Evolutionary conservation across 2,329 filamentous ascomycete genomes (phyloP), one percentile per base, ranked within the genome.

Genomic region (Neonectria sp.): DNA sequence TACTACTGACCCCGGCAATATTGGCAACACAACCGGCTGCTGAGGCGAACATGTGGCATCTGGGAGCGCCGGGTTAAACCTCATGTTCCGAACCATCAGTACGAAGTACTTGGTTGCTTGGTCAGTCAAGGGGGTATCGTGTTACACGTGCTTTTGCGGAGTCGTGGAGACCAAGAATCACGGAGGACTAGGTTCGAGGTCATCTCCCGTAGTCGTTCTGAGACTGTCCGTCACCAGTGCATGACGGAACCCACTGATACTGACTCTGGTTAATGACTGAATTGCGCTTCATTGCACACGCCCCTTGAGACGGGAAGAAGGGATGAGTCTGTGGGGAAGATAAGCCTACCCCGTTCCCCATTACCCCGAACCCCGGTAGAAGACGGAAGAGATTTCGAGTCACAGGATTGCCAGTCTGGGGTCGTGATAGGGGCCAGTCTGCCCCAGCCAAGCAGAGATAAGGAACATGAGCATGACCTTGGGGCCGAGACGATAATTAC

Each of bases 311-410:
- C 46, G 29, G 45, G 58, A 56, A 60, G 37, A 37, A 61, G 51
- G 45, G 63, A 69, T 60, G 49, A 71, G 69, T 65, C 55, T 76
- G 73, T 73, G 74, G 74, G 72, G 74, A 73, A 75, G 70, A 68
- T 65, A 65, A 67, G 71, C 60, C 71, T 71, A 75, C 72, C 73
- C 72, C 73, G 61, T 73, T 55, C 55, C 67, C 67, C 65, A 59
- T 64, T 57, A 64, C 65, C 63, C 61, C 60, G 63, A 60, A 64
- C 67, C 62, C 68, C 60, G 62, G 69, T 43, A 65, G 51, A 67
- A 55, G 63, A 68, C 65, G 59, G 59, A 73, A 75, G 67, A 63
- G 72, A 68, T 67, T 74, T 70, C 61, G 49, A 67, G 68, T 70
- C 68, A 74, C 71, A 74, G 65, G 69, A 68, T 70, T 69, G 60